Evolutionary conservation across 2,329 filamentous ascomycete species (phyloP).

Genomic region (Xenosphaeropsis pyriputrescens): DNA sequence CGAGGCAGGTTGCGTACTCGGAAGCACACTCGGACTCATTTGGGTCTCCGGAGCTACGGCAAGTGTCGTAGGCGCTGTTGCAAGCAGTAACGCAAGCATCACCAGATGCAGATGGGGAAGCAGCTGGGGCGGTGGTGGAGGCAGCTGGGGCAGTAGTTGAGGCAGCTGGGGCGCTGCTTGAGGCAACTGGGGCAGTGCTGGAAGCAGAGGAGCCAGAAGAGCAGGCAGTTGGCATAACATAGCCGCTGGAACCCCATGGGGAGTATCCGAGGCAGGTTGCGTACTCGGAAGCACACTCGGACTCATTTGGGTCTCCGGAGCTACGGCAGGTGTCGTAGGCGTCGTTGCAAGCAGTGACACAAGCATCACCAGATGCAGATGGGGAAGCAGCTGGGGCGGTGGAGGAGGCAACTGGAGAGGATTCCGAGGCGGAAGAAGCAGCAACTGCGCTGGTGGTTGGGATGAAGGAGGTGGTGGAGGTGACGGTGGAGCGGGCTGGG

Average conservation of each 20-base stretch:
- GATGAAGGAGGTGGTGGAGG: conserved; percentile 9
- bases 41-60: conserved; percentile 14
- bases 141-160: conserved; percentile 8
- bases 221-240: conserved; percentile 6
- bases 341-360: conserved; percentile 10
- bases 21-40: too few species aligned
- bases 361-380: too few species aligned
- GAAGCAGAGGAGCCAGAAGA: conserved; percentile 7
- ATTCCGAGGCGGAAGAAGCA: neutral
- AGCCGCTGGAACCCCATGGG: conserved; percentile 7
- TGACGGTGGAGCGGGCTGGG: conserved; percentile 11
- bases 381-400: conserved; percentile 15
- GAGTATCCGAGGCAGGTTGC: conserved; percentile 11
- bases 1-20: too few species aligned
- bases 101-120: conserved; percentile 12
- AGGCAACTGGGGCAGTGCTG: conserved; percentile 7
- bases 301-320: conserved; percentile 14
- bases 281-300: too few species aligned
- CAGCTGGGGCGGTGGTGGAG: too few species aligned
- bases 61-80: conserved; percentile 9
- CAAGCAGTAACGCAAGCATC: conserved; percentile 11
- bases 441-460: conserved; percentile 2
- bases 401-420: conserved; percentile 10
- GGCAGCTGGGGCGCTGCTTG: conserved; percentile 7
- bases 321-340: conserved; percentile 11